Evolutionary conservation across 345 rosid genomes (phyloP), one percentile per base, ranked within the genome.

Genomic region (Gossypium thurberi): DNA sequence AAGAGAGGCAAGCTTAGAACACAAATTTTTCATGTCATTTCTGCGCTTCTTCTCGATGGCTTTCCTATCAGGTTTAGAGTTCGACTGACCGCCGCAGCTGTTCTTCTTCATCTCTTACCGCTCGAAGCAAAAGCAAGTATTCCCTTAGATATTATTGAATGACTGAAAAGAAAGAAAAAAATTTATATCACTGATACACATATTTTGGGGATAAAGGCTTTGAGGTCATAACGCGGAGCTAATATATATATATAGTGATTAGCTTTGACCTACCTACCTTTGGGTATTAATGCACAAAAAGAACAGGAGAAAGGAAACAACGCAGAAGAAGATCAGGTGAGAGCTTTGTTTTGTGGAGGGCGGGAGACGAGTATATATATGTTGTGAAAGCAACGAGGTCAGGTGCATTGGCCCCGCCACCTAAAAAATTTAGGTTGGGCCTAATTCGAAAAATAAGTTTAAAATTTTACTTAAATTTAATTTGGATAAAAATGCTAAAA

Each of bases 21-120:
- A 84, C 55, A 87, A 74, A 68, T 33, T 57, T 51, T 86, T 89
- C 94, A 89, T 87, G 65, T 75, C 90, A 69, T 77, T 70, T 74
- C 94, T 86, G 17, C 94, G 83, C 72, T 87, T 82, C 75, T 75
- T 84, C 79, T 89, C 94, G 11, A 84, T 79, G 3, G 76, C 78
- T 75, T 89, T 89, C 66, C 94, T 77, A 52, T 87, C 93, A 50
- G 63, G 84, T 74, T 83, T 86, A 0, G 78, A 26, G 4, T 80
- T 53, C 25, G 47, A 15, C 18, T 37, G 51, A 1, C 63, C 76
- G 4, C 17, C 28, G 13, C 56, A 42, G 33, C 44, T 65, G 62
- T 48, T 79, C 56, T 59, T 82, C 78, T 65, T 77, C 87, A 77
- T 84, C 68, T 44, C 20, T 18, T 13, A 2, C 10, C 11, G 10